Conservation (phyloP, 2,329 filamentous ascomycete genomes). For the Chalaropsis thielavioides region DNA sequence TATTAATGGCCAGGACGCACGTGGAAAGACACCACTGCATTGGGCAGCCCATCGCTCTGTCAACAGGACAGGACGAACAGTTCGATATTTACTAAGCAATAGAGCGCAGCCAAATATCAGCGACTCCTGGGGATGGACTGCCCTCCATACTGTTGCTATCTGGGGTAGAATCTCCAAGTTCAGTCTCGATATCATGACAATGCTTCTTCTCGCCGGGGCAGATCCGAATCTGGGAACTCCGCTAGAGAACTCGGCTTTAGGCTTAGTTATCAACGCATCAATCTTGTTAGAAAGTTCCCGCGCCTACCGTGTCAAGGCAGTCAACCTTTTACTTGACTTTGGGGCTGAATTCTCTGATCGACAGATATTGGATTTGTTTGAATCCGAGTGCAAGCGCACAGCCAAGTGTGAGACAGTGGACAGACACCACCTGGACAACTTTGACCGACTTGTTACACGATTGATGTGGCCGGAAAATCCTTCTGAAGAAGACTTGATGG, state of each 20-base stretch:
- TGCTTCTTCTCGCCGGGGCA: slow-evolving; percentile 10
- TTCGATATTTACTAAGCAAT: slow-evolving; percentile 10
- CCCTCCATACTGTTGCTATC: slow-evolving; percentile 6
- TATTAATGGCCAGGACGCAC: slow-evolving; percentile 6
- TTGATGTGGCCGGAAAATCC: slow-evolving; percentile 4
- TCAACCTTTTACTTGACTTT: slow-evolving; percentile 12
- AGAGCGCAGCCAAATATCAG: slow-evolving; percentile 10
- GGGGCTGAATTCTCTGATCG: slow-evolving; percentile 3
- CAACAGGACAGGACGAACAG: slow-evolving; percentile 7
- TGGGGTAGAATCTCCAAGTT: slow-evolving; percentile 4
- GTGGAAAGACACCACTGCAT: slow-evolving; percentile 10
- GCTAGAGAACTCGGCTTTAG: slow-evolving; percentile 1
- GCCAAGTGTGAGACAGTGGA: background rate
- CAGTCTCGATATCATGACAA: background rate
- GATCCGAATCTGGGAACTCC: slow-evolving; percentile 9
- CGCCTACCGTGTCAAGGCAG: background rate
- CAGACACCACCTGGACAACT: slow-evolving; percentile 4
- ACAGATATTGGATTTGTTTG: slow-evolving; percentile 8
- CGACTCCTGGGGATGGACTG: slow-evolving; percentile 9
- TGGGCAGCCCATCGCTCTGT: slow-evolving; percentile 9
- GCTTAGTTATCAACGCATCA: slow-evolving; percentile 8
- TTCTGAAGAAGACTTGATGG: slow-evolving; percentile 4
- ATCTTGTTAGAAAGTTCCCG: background rate
- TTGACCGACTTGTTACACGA: slow-evolving; percentile 9
- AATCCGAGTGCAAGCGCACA: slow-evolving; percentile 5